Conservation (phyloP, 2,329 filamentous ascomycete species). For the Exutisphaerella laricina region DNA sequence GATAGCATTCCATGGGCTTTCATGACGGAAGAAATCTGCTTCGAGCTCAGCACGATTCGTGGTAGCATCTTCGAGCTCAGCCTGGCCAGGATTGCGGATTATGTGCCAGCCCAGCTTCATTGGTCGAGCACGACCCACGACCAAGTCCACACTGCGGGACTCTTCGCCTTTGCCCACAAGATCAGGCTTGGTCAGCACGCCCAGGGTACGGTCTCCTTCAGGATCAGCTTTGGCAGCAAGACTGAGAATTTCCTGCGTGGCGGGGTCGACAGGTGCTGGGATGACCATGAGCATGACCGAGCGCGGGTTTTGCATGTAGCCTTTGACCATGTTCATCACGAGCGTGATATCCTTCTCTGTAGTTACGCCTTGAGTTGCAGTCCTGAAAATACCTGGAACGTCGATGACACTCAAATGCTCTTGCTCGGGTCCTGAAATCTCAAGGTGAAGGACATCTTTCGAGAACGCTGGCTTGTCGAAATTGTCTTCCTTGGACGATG, state of each 20-base stretch:
- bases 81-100: conserved; percentile 31
- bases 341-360: conserved; percentile 36
- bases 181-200: conserved; percentile 37
- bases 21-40: conserved; percentile 31
- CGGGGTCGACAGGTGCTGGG: conserved; percentile 41
- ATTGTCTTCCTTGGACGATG: conserved; percentile 1
- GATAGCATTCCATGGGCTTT: conserved; percentile 36
- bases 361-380: conserved; percentile 31
- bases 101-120: conserved; percentile 33
- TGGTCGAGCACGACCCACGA: conserved; percentile 23
- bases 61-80: conserved; percentile 17
- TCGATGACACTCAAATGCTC: conserved; percentile 30
- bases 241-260: conserved; percentile 43
- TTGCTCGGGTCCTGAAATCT: conserved; percentile 27
- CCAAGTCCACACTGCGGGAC: conserved; percentile 21
- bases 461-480: conserved; percentile 24
- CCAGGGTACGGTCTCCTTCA: conserved; percentile 32
- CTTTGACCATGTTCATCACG: conserved; percentile 37
- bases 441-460: conserved; percentile 28
- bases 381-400: conserved; percentile 33
- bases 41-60: conserved; percentile 28
- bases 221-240: conserved; percentile 35
- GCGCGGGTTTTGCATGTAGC: conserved; percentile 38
- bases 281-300: conserved; percentile 43
- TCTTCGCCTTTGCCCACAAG: conserved; percentile 29